phyloP scores from a whole-genome alignment of 495 filamentous ascomycete genomes.

The Pseudotulostoma volvatum region DNA sequence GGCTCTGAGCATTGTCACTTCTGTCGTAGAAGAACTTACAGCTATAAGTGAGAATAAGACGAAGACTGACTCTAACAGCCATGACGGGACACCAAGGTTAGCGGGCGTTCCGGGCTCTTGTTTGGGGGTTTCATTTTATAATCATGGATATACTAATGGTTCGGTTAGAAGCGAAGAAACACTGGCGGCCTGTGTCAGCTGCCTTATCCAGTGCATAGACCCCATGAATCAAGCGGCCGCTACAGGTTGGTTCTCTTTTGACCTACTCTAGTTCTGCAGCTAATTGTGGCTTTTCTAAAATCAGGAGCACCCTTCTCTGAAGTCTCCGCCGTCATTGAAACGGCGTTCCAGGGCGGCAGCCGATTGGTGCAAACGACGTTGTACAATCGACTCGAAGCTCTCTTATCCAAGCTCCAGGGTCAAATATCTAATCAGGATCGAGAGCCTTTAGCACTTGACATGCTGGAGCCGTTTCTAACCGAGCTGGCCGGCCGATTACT shows the following conservation, averaged over 20 bases:
- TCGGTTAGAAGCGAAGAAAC: conserved; percentile 11
- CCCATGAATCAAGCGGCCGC: conserved; percentile 12
- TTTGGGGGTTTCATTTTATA: conserved; percentile 1
- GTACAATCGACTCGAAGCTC: conserved; percentile 26
- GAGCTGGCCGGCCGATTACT: conserved; percentile 17
- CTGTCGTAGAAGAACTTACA: conserved; percentile 37
- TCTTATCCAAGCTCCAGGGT: conserved; percentile 22
- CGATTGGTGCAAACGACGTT: conserved; percentile 26
- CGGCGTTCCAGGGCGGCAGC: conserved; percentile 20
- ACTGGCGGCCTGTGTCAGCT: conserved; percentile 30
- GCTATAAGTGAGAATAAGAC: conserved; percentile 45
- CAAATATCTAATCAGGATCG: conserved; percentile 8
- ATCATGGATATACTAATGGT: neutral
- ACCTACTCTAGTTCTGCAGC: too few relatives aligned
- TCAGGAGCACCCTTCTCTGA: conserved; percentile 7
- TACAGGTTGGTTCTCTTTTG: conserved; percentile 21
- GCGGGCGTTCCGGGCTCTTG: neutral
- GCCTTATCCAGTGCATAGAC: conserved; percentile 31
- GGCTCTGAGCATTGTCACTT: conserved; percentile 43
- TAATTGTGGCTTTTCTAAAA: neutral
- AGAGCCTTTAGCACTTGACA: conserved; percentile 10
- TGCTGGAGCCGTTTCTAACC: conserved; percentile 14
- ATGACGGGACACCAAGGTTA: conserved; percentile 6
- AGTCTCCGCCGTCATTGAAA: conserved; percentile 17
- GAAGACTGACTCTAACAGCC: conserved; percentile 43